Evolutionary conservation across 2,329 filamentous ascomycete species (phyloP), one percentile per base, ranked within the genome.

Genomic region (Verticillium dahliae): DNA sequence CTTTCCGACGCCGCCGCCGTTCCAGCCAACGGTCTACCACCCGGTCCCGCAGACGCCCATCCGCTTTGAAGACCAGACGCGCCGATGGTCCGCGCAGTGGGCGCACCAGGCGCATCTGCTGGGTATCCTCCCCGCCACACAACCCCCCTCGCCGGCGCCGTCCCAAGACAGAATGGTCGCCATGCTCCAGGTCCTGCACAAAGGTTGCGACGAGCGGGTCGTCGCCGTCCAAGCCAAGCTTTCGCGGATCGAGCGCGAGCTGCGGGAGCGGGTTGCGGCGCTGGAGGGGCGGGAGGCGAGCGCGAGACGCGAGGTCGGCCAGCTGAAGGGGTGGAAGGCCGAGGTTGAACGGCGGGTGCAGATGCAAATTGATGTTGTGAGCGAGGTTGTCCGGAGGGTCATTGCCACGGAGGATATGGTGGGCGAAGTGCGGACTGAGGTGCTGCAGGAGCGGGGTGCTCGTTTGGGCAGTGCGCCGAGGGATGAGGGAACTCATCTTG

Each of bases 301-400:
- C 4, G 18, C 45, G 45, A 52, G n/a, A 14, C 35, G 10, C 9
- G 56, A 61, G 27, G n/a, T 37, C 6, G 31, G 41, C 1, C 27
- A 41, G 6, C 33, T 63, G 31, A 18, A 15, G 3, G 31, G 22
- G 1, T 61, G 57, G 59, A 57, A 61, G 59, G n/a, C 14, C 0
- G 33, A 33, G 27, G 35, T 64, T 9, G 59, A 64, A 14, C 41
- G 56, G 9, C 33, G 59, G 35, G 3, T 64, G 34, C 56, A 57
- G 50, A 50, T 59, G 59, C 56, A 64, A 41, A 55, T 56, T 35
- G 59, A 61, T 27, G 45, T 64, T 15, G 15, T 64, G 34, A 22
- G 15, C 22, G 41, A 56, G 6, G 15, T 63, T 6, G 56, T 60
- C 50, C 55, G 56, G 39, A 7, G 45, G n/a, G n/a, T 52, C 4